Evolutionary conservation across 306 rosid species (phyloP).

Genomic region (Rosa chinensis): DNA sequence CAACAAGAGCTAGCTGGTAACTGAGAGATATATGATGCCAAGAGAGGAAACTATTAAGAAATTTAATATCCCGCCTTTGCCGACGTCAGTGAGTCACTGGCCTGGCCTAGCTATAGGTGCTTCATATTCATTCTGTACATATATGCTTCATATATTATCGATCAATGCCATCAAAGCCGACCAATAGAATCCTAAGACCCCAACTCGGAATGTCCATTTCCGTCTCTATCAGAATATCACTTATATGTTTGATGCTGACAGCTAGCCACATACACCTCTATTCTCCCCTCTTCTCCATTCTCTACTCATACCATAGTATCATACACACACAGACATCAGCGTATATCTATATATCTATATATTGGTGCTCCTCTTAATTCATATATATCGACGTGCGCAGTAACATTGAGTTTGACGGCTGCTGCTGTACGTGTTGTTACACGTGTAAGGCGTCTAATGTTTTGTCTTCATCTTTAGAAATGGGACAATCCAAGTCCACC

Average conservation of each 20-base stretch:
- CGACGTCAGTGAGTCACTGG: constrained; percentile 1
- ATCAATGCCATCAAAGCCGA: constrained; percentile 14
- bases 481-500: constrained; percentile 20
- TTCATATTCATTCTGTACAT: neutral
- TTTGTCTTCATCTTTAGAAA: constrained; percentile 17
- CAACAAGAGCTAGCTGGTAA: constrained; percentile 12
- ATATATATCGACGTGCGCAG: neutral
- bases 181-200: constrained; percentile 14
- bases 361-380: neutral
- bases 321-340: neutral
- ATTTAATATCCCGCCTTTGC: neutral
- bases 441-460: constrained; percentile 29
- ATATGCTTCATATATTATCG: constrained; percentile 7
- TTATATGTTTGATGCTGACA: constrained; percentile 17
- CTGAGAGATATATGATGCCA: neutral
- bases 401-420: constrained; percentile 30
- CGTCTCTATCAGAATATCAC: neutral
- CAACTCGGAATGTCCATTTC: constrained; percentile 20
- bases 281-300: neutral
- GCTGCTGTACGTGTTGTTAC: constrained; percentile 16
- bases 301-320: neutral
- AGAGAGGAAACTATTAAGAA: neutral
- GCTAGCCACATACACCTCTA: constrained; percentile 4
- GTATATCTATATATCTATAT: neutral
- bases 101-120: too few relatives aligned